phyloP scores from a whole-genome alignment of 306 rosid species.

The Cercis canadensis region DNA sequence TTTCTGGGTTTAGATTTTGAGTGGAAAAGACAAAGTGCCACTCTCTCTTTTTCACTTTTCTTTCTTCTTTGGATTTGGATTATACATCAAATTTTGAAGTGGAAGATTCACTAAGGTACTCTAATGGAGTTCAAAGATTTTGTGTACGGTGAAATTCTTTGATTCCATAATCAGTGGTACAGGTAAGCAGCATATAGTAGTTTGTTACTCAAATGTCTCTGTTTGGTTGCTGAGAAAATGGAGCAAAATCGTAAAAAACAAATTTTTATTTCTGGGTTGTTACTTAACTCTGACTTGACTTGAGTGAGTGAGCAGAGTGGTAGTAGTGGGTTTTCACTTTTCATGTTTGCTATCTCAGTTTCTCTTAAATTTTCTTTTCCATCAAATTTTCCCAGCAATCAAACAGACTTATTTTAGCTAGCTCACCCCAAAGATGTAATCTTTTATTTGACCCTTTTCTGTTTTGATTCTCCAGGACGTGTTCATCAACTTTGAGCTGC shows the following conservation, averaged over 20 bases:
- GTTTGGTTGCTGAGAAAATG: conserved; percentile 49
- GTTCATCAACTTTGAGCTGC: not conserved
- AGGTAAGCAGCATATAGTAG: conserved; percentile 29
- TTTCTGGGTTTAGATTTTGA: not conserved
- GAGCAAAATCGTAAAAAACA: not conserved
- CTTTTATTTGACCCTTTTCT: conserved; percentile 7
- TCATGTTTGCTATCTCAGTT: conserved; percentile 7
- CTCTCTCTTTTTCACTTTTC: conserved; percentile 19
- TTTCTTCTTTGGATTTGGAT: conserved; percentile 31
- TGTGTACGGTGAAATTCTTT: conserved; percentile 45
- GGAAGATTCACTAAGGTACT: conserved; percentile 14
- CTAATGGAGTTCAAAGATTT: conserved; percentile 66
- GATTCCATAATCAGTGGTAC: conserved; percentile 24
- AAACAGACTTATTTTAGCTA: not conserved
- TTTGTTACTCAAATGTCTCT: conserved; percentile 13
- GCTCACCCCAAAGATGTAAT: not conserved
- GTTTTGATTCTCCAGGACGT: conserved; percentile 31
- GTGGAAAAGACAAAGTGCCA: conserved; percentile 40
- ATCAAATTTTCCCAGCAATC: conserved; percentile 18
- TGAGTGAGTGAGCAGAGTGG: not conserved
- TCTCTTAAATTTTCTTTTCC: not conserved
- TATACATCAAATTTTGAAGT: conserved; percentile 22
- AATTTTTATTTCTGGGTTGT: conserved; percentile 13
- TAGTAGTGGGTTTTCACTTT: not conserved
- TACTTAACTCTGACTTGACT: not conserved